Evolutionary conservation across 768 basidiomycete genomes (phyloP).

Genomic region (Phlebiopsis gigantea): DNA sequence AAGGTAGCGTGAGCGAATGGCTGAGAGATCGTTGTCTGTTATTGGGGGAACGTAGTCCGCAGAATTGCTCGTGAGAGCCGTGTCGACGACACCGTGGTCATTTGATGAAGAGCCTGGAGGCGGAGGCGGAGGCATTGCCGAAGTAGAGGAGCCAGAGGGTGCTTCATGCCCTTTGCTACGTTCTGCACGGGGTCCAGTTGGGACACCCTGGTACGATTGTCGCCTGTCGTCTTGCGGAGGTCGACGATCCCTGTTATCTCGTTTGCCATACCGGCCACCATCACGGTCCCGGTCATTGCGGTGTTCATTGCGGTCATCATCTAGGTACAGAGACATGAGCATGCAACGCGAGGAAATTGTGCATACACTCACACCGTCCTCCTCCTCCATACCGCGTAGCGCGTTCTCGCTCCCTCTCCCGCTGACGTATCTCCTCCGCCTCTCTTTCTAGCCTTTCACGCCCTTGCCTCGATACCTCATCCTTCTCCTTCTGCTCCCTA

Average conservation of each 20-base stretch:
- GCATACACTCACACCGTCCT: conserved; percentile 34
- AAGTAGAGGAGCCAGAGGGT: conserved; percentile 25
- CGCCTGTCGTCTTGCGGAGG: conserved; percentile 23
- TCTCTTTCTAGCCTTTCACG: conserved; percentile 71
- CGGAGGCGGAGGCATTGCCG: conserved; percentile 52
- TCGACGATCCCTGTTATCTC: conserved; percentile 30
- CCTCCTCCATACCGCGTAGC: conserved; percentile 37
- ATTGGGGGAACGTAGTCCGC: conserved; percentile 55
- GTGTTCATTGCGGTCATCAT: conserved; percentile 36
- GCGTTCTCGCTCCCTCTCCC: conserved; percentile 39
- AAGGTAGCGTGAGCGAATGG: conserved; percentile 89
- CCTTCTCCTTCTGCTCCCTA: conserved; percentile 58
- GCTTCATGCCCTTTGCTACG: conserved; percentile 40
- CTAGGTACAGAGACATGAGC: conserved; percentile 14
- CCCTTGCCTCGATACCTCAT: conserved; percentile 54
- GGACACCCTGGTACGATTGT: conserved; percentile 54
- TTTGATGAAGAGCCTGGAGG: conserved; percentile 17
- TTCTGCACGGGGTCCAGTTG: conserved; percentile 81
- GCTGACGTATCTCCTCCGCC: conserved; percentile 59
- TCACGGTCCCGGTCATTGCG: no score
- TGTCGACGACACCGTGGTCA: not conserved
- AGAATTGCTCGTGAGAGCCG: conserved; percentile 28
- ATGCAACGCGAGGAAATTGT: not conserved
- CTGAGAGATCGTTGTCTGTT: conserved; percentile 74
- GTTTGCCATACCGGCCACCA: conserved; percentile 32